A percentile compares a stretch with the other conserved stretches of the same genome.
Evolutionary conservation across 768 basidiomycete genomes (phyloP).

Genomic region (Infundibulicybe gibba): DNA sequence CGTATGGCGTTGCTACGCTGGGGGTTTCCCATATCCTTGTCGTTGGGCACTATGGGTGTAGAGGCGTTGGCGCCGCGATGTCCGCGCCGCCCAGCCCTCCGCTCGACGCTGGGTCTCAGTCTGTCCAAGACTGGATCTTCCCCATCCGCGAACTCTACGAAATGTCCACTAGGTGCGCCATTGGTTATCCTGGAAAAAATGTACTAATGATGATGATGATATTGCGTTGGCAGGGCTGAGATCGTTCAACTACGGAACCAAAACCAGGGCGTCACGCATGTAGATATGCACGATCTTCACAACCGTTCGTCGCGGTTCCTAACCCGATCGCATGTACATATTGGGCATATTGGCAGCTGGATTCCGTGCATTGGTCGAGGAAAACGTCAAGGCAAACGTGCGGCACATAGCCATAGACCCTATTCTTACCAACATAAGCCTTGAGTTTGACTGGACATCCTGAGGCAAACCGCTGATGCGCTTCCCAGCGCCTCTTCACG

Average conservation of each 20-base stretch:
- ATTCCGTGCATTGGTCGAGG: conserved; percentile 3
- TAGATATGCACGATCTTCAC: background rate
- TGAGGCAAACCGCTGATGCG: too few relatives aligned
- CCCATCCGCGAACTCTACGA: conserved; percentile 3
- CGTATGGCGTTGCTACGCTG: conserved; percentile 1
- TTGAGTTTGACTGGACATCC: too few relatives aligned
- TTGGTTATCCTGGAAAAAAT: background rate
- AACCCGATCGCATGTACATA: background rate
- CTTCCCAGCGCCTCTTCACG: too few relatives aligned
- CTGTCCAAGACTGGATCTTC: conserved; percentile 1
- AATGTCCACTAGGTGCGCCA: background rate
- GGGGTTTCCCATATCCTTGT: conserved; percentile 1
- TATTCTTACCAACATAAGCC: too few relatives aligned
- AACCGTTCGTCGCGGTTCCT: too few relatives aligned
- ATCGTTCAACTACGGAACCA: background rate
- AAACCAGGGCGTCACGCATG: too few relatives aligned
- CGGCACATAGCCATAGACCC: background rate
- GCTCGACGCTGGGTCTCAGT: background rate
- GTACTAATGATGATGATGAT: background rate
- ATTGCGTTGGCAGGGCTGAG: conserved; percentile 1
- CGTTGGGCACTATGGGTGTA: conserved; percentile 4
- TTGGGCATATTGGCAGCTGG: background rate
- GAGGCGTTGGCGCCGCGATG: conserved; percentile 2
- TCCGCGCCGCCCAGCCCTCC: background rate
- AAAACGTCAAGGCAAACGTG: conserved; percentile 6